Evolutionary conservation across 768 basidiomycete species (phyloP), one percentile per base, ranked within the genome.

Genomic region (Mycena venus): DNA sequence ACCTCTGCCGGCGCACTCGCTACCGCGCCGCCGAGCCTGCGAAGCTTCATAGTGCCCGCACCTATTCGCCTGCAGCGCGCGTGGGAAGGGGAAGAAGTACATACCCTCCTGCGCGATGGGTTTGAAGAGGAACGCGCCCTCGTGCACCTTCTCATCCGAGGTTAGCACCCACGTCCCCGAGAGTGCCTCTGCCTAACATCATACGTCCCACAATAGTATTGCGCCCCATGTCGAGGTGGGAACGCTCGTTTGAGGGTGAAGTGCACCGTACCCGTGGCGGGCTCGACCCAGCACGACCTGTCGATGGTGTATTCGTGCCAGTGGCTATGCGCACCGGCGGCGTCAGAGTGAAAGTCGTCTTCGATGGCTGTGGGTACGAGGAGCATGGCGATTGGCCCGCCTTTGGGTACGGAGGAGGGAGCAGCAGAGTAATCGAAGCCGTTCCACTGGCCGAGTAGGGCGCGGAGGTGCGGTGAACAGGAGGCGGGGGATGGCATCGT

Each of bases 41-140:
- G 58, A 80, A 84, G 4, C 63, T 74, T 84, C 84, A 86, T 9
- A 82, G 67, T 2, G 82, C 80, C 1, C 75, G 70, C 9, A 80
- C 42, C 38, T 78, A 72, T 81, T 80, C 27, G 34, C 65, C 12
- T 73, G 34, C 23, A 83, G 75, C 15, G 75, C 78, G 0, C 42
- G n/a, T 3, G 80, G 79, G 0, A 80, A 40, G 0, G 83, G 83
- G 53, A 79, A 78, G 56, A 77, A 80, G 31, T 77, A 70, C 55
- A 82, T 71, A 31, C 75, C 29, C 17, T 80, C 79, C 4, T 79
- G 79, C 21, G 79, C 61, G 19, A 79, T 68, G 9, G 79, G 75
- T 63, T 79, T 80, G 72, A 80, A 78, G 29, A 82, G 58, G 66
- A 83, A 83, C 25, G 38, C 64, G 21, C 78, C 75, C 15, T 68